A percentile compares a stretch with the other conserved stretches of the same genome.
phyloP scores from a whole-genome alignment of 805 yeast genomes.

The Candida awuae region DNA sequence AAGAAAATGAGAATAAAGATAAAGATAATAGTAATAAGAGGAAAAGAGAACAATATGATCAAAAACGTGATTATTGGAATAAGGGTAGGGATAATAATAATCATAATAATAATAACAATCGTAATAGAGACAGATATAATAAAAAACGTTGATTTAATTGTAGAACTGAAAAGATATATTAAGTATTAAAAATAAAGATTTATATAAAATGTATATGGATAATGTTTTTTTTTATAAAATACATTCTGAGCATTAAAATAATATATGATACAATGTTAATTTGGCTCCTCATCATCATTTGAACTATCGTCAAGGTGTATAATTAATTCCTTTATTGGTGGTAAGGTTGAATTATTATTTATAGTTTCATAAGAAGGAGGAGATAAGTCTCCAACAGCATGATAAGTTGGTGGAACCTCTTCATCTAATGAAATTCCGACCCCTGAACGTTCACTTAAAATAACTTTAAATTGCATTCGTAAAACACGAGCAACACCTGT shows the following conservation, averaged over 20 bases:
- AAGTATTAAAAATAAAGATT: too few species aligned
- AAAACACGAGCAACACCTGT: constrained; percentile 94
- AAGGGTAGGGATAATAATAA: not conserved
- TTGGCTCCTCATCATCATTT: not conserved
- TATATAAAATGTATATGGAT: too few species aligned
- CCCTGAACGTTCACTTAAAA: constrained; percentile 84
- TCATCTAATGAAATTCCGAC: constrained; percentile 98
- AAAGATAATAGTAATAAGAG: not conserved
- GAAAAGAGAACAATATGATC: not conserved
- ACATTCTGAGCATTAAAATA: too few species aligned
- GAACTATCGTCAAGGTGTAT: constrained; percentile 17
- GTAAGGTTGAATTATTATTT: constrained; percentile 13
- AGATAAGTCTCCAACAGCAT: constrained; percentile 69
- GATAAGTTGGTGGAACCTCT: constrained; percentile 96
- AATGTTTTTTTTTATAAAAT: too few species aligned
- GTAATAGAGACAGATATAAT: not conserved
- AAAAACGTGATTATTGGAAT: not conserved
- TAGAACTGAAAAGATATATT: not conserved
- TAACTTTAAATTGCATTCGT: constrained; percentile 87
- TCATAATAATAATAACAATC: not conserved
- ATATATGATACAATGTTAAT: too few species aligned
- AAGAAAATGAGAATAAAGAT: not conserved
- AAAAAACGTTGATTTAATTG: not conserved
- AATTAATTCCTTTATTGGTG: constrained; percentile 17
- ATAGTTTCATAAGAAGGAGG: constrained; percentile 71